Evolutionary conservation across 345 rosid species (phyloP).

Genomic region (Streptanthus diversifolius): DNA sequence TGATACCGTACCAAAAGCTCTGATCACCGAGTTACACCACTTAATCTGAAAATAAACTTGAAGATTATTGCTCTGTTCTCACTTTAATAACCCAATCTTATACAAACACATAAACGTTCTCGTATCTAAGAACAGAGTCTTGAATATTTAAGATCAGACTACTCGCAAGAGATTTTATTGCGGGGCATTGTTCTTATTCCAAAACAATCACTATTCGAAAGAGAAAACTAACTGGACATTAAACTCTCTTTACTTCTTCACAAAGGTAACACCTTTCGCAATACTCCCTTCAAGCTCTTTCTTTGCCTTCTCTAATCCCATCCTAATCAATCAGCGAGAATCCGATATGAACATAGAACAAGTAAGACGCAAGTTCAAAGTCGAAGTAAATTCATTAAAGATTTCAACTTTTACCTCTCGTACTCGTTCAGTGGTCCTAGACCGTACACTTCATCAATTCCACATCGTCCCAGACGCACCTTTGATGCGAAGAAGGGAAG

Average conservation of each 20-base stretch:
- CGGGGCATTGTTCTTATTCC: conserved; percentile 18
- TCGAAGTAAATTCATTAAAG: neutral
- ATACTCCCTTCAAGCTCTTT: conserved; percentile 76
- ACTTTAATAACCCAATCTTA: neutral
- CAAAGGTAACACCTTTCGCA: conserved; percentile 68
- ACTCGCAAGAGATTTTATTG: neutral
- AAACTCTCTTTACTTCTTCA: conserved; percentile 45
- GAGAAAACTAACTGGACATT: neutral
- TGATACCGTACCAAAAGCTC: no score
- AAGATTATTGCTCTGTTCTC: neutral
- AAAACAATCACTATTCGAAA: neutral
- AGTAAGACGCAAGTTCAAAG: neutral
- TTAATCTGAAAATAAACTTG: no score
- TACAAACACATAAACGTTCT: neutral
- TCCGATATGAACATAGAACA: neutral
- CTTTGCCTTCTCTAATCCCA: conserved; percentile 86
- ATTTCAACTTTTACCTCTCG: conserved; percentile 57
- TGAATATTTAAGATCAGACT: neutral
- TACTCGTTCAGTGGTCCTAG: conserved; percentile 80
- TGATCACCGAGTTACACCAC: no score
- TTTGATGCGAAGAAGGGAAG: conserved; percentile 94
- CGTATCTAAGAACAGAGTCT: neutral
- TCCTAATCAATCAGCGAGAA: conserved; percentile 30
- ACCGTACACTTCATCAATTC: conserved; percentile 70
- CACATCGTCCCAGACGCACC: conserved; percentile 72